Evolutionary conservation across 257 asterid species (phyloP), one percentile per base, ranked within the genome.

Genomic region (Thymus mandschuricus): DNA sequence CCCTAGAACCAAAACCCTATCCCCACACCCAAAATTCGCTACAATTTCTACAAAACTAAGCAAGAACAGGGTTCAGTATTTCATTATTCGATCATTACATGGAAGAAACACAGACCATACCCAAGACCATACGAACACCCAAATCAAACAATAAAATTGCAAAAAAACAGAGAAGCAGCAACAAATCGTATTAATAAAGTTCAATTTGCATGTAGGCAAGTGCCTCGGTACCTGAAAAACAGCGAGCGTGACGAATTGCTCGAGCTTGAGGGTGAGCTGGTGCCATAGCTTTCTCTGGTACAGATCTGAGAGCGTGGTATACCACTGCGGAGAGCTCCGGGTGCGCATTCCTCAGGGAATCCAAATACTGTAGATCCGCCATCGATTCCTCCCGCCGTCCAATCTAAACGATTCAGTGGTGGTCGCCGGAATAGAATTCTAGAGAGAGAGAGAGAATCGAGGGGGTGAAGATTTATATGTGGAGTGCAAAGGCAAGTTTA

Each of bases 201-300:
- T 27, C 15, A 57, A 71, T 52, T 8, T 21, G 15, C 35, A 64
- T 27, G 72, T 35, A 72, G 4, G 30, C 9, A 27, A 44, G 72
- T 41, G 61, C 6, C 60, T 8, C 38, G 1, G 69, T 11, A 92
- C 99, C 99, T 91, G 98, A 82, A 94, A 88, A 8, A 83, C 88
- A 30, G 97, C 81, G 56, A 89, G 98, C 59, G 99, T 88, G 5
- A 92, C 89, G 87, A 95, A 95, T 70, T 95, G 90, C 69, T 95
- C 99, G 89, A 91, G 99, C 88, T 92, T 89, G 66, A 84, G 92
- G 29, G 96, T 83, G 75, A 92, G 99, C 83, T 95, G 98, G 62
- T 95, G 98, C 99, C 99, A 92, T 21, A 92, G 93, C 88, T 95
- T 95, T 44, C 87, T 90, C 83, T 91, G 95, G 88, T 95, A 95